A percentile compares a stretch with the other conserved stretches of the same genome.
phyloP scores from a whole-genome alignment of 176 grass and related monocot species.

The Carex pumila region DNA sequence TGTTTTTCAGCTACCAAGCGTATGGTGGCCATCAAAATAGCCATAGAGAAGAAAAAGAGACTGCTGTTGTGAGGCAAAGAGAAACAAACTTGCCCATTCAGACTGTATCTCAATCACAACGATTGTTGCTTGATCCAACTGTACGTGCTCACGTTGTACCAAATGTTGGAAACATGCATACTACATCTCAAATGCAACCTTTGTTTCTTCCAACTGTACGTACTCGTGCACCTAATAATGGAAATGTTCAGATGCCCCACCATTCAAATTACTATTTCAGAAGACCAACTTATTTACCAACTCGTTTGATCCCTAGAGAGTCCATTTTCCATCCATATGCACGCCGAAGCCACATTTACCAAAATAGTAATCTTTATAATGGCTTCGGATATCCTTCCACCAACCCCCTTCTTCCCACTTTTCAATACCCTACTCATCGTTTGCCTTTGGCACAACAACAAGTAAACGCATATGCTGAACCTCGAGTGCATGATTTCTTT shows the following conservation, averaged over 20 bases:
- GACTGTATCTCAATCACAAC: not conserved
- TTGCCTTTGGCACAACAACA: not conserved
- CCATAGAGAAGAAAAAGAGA: conserved; percentile 14
- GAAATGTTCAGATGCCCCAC: not conserved
- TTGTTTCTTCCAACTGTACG: not conserved
- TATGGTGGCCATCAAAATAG: conserved; percentile 35
- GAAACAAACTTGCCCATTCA: not conserved
- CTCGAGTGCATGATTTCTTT: not conserved
- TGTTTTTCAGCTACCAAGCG: conserved; percentile 27
- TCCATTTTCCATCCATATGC: not conserved
- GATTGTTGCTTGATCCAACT: not conserved
- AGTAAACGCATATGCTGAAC: not conserved
- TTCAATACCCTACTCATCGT: not conserved
- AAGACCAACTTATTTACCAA: not conserved
- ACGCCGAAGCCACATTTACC: not conserved
- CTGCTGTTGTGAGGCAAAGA: not conserved
- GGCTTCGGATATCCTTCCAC: not conserved
- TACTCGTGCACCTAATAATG: not conserved
- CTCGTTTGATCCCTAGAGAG: not conserved
- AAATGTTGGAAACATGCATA: not conserved
- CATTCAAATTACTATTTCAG: not conserved
- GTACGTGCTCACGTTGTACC: not conserved
- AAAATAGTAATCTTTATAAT: not conserved
- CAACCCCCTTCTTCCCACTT: not conserved
- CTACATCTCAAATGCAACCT: not conserved